phyloP scores from a whole-genome alignment of 2,329 filamentous ascomycete species.

The Thelonectria blattea region DNA sequence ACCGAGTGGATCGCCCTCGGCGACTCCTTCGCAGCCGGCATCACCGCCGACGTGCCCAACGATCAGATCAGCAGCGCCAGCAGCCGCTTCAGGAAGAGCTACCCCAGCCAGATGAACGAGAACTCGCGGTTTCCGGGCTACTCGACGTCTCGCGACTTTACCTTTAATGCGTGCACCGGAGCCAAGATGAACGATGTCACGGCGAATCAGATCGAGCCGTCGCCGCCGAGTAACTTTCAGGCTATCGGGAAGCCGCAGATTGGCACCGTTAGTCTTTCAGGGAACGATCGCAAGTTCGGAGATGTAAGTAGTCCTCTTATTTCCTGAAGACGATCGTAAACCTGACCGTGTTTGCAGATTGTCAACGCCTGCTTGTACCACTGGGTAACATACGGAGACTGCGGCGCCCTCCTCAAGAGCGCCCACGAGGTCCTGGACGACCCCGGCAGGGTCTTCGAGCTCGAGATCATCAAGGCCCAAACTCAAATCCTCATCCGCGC shows the following conservation, averaged over 20 bases:
- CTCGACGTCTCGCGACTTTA: neutral
- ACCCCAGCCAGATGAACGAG: neutral
- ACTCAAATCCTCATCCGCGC: neutral
- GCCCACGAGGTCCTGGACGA: neutral
- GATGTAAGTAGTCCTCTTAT: neutral
- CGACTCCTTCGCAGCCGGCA: neutral
- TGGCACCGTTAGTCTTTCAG: neutral
- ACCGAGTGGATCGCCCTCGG: neutral
- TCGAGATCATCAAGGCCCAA: neutral
- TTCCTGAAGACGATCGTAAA: neutral
- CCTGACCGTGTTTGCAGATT: neutral
- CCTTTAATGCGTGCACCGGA: neutral
- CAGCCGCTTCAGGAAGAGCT: neutral
- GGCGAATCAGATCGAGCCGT: neutral
- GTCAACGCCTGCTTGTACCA: neutral
- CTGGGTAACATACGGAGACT: neutral
- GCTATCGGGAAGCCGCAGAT: neutral
- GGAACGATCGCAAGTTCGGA: neutral
- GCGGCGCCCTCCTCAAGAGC: neutral
- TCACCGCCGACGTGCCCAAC: neutral
- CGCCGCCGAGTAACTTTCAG: neutral
- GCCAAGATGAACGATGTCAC: neutral
- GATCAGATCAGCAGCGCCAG: neutral
- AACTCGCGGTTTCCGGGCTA: neutral
- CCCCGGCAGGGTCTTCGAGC: neutral